Evolutionary conservation across 2,329 filamentous ascomycete genomes (phyloP).

Genomic region (Zymoseptoria crescenta): DNA sequence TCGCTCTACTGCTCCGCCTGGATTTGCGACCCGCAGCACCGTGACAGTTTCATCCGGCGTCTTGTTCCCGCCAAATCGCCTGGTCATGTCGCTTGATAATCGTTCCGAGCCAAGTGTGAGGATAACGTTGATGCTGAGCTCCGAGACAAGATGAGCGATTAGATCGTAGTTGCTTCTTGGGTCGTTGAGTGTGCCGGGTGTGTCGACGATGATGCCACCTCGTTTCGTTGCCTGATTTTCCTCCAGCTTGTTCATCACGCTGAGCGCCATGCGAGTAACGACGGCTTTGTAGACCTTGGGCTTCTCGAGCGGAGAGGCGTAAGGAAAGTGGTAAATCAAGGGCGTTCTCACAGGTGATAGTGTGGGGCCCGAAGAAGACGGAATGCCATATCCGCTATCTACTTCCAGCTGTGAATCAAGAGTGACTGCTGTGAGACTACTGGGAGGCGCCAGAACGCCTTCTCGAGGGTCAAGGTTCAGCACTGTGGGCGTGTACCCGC

Average conservation of each 20-base stretch:
- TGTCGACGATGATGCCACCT: constrained; percentile 80
- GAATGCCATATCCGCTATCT: constrained; percentile 74
- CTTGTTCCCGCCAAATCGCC: constrained; percentile 51
- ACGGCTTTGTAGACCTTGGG: constrained; percentile 62
- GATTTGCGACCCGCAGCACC: constrained; percentile 73
- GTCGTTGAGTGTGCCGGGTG: constrained; percentile 60
- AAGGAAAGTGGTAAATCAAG: constrained; percentile 81
- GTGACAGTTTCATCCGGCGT: constrained; percentile 56
- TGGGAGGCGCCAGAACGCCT: constrained; percentile 49
- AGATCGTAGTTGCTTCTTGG: constrained; percentile 63
- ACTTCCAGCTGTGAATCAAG: constrained; percentile 83
- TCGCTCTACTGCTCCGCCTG: constrained; percentile 73
- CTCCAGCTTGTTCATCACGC: constrained; percentile 66
- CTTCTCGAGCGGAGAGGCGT: constrained; percentile 64
- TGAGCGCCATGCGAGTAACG: constrained; percentile 67
- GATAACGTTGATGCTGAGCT: constrained; percentile 64
- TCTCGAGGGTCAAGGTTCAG: constrained; percentile 81
- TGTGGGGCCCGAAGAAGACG: constrained; percentile 83
- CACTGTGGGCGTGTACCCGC: constrained; percentile 66
- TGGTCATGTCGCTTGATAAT: constrained; percentile 65
- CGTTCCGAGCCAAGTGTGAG: constrained; percentile 73
- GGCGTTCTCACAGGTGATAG: constrained; percentile 85
- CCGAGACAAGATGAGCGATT: constrained; percentile 69
- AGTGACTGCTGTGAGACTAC: constrained; percentile 76
- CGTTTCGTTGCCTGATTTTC: constrained; percentile 65